phyloP scores from a whole-genome alignment of 2,329 filamentous ascomycete species.

The Pestalotiopsis sp. region DNA sequence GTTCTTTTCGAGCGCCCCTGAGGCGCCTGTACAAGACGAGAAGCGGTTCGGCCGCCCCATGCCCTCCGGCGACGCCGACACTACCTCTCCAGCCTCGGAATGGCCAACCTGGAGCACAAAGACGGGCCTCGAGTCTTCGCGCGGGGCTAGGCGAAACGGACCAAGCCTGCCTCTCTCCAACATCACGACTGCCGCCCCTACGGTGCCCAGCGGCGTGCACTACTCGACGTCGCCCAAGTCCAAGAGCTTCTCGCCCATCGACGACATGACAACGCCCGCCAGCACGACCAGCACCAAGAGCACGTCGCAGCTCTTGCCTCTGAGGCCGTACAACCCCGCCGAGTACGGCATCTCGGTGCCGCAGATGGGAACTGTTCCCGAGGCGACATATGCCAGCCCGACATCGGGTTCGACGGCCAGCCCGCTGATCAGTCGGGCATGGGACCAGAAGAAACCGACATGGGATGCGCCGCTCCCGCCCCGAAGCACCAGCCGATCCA shows the following conservation, averaged over 20 bases:
- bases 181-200: slow-evolving; percentile 27
- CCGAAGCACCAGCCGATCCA: slow-evolving; percentile 16
- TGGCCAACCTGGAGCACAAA: slow-evolving; percentile 12
- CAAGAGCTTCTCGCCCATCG: slow-evolving; percentile 29
- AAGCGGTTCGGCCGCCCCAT: slow-evolving; percentile 21
- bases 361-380: slow-evolving; percentile 18
- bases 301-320: slow-evolving; percentile 31
- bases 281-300: slow-evolving; percentile 33
- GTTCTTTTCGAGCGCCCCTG: slow-evolving; percentile 32
- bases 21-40: slow-evolving; percentile 30
- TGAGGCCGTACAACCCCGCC: slow-evolving; percentile 33
- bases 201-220: slow-evolving; percentile 30
- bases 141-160: slow-evolving; percentile 4
- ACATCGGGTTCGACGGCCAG: slow-evolving; percentile 31
- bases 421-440: slow-evolving; percentile 29
- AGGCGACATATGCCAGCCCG: slow-evolving; percentile 26
- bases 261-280: slow-evolving; percentile 26
- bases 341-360: slow-evolving; percentile 25
- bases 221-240: slow-evolving; percentile 32
- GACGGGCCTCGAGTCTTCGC: slow-evolving; percentile 15
- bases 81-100: slow-evolving; percentile 17
- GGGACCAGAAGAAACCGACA: slow-evolving; percentile 27
- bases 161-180: slow-evolving; percentile 22
- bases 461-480: slow-evolving; percentile 28
- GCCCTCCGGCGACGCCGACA: slow-evolving; percentile 24